Evolutionary conservation across 345 rosid genomes (phyloP).

Genomic region (Carallia pectinifolia): DNA sequence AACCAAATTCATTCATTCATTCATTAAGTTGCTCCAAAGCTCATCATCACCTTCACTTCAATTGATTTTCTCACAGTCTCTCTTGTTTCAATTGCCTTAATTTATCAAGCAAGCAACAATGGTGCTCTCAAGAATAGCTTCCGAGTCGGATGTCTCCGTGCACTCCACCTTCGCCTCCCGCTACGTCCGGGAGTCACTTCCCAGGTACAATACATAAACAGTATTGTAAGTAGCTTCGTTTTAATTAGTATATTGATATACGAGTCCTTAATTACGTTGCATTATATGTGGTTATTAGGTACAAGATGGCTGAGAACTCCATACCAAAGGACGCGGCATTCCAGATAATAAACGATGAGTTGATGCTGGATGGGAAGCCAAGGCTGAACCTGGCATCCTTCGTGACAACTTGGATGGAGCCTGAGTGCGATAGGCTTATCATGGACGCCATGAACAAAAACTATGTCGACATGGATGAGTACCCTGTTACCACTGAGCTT

Average conservation of each 20-base stretch:
- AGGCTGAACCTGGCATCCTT: conserved; percentile 89
- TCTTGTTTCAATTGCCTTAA: background rate
- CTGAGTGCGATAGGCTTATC: conserved; percentile 89
- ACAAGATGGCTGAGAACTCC: conserved; percentile 74
- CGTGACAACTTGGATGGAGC: conserved; percentile 97
- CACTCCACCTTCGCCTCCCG: conserved; percentile 91
- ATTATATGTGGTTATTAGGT: conserved; percentile 34
- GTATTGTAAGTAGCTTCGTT: background rate
- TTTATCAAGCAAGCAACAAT: conserved; percentile 16
- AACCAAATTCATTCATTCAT: background rate
- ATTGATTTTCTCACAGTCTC: background rate
- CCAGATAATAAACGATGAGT: conserved; percentile 84
- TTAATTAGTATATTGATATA: too few species aligned
- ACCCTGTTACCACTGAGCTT: conserved; percentile 92
- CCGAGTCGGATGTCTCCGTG: conserved; percentile 65
- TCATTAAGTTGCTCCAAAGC: background rate
- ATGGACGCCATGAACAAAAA: conserved; percentile 89
- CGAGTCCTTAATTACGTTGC: too few species aligned
- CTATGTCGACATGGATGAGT: conserved; percentile 96
- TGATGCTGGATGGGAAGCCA: conserved; percentile 90
- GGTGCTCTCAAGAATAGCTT: conserved; percentile 66
- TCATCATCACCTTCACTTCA: background rate
- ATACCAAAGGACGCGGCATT: conserved; percentile 92
- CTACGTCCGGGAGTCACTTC: conserved; percentile 72
- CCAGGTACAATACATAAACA: conserved; percentile 35